Conservation (phyloP, 208 protist genomes). For the Trypanosoma lewisi region DNA sequence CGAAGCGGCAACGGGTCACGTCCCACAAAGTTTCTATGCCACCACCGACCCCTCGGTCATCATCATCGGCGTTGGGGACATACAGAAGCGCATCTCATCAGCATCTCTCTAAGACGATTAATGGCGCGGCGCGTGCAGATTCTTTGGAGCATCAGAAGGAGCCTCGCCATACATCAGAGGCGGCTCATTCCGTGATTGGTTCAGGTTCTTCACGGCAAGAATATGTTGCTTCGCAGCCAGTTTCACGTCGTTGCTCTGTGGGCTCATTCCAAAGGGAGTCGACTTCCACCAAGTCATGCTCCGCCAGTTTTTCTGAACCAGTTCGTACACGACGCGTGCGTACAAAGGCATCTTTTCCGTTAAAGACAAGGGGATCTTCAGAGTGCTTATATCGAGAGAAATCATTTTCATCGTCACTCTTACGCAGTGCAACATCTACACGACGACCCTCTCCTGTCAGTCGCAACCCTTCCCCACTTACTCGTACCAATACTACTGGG, state of each 20-base stretch:
- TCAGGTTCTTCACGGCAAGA: not conserved
- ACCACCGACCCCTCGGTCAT: not conserved
- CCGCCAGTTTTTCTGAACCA: not conserved
- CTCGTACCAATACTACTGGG: not conserved
- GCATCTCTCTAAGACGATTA: not conserved
- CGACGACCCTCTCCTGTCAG: not conserved
- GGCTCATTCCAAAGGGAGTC: not conserved
- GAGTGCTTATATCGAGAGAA: not conserved
- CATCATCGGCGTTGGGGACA: not conserved
- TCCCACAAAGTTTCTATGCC: constrained; percentile 35
- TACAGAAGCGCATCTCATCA: not conserved
- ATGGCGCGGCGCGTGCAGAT: not conserved
- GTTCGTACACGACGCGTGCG: not conserved
- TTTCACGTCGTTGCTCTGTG: not conserved
- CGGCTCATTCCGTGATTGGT: not conserved
- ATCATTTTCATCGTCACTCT: not conserved
- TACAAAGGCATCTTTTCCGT: not conserved
- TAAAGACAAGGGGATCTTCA: not conserved
- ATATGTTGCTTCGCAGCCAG: not conserved
- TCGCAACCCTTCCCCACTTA: not conserved
- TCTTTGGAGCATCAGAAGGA: not conserved
- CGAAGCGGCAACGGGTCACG: constrained; percentile 40
- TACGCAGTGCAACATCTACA: not conserved
- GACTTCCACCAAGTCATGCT: not conserved
- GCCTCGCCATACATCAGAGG: not conserved